Evolutionary conservation across 2,329 filamentous ascomycete genomes (phyloP).

Genomic region (Sporothrix protearum): DNA sequence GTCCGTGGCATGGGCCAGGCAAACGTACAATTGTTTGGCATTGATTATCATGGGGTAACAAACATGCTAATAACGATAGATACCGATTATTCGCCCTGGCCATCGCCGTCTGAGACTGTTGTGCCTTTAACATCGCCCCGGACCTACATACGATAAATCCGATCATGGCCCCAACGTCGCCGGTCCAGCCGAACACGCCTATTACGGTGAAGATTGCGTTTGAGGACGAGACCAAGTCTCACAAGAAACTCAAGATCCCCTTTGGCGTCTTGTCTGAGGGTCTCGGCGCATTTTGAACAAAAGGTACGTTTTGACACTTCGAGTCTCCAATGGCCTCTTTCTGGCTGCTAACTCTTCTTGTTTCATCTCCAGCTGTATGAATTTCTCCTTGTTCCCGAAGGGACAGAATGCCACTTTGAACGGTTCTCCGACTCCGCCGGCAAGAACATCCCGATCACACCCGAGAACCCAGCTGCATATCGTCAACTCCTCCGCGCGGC

Average conservation of each 20-base stretch:
- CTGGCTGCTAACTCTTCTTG: not conserved
- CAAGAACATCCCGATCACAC: conserved; percentile 74
- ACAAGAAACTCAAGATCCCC: conserved; percentile 40
- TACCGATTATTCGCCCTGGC: not conserved
- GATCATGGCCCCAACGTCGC: conserved; percentile 35
- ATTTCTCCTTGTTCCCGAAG: conserved; percentile 60
- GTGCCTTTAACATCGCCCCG: not conserved
- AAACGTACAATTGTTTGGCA: not conserved
- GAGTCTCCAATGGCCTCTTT: not conserved
- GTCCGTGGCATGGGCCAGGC: not conserved
- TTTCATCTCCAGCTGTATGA: conserved; percentile 58
- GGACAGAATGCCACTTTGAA: conserved; percentile 66
- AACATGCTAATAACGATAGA: not conserved
- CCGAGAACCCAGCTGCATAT: conserved; percentile 76
- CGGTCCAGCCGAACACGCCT: conserved; percentile 57
- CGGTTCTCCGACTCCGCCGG: conserved; percentile 92
- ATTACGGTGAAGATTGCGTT: conserved; percentile 84
- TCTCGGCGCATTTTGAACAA: conserved; percentile 62
- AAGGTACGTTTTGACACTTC: conserved; percentile 62
- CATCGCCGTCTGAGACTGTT: not conserved
- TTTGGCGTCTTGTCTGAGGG: conserved; percentile 73
- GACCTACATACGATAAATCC: not conserved
- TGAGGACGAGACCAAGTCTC: conserved; percentile 79
- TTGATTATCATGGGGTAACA: not conserved
- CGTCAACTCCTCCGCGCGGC: conserved; percentile 96